phyloP scores from a whole-genome alignment of 306 rosid species.

The Hippophae tibetana region DNA sequence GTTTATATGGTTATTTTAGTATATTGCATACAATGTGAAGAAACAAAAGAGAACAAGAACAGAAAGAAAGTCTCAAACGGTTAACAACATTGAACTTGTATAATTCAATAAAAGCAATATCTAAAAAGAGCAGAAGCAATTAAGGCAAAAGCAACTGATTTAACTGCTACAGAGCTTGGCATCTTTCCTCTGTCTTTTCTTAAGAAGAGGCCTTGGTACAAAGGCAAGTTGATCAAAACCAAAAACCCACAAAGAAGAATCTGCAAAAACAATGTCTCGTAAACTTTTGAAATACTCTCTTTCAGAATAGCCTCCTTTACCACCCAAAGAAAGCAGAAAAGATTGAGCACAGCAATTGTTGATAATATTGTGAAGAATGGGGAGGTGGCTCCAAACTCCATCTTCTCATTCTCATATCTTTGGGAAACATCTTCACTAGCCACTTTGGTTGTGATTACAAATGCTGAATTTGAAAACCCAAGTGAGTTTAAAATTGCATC shows the following conservation, averaged over 20 bases:
- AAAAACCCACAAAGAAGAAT: slow-evolving; percentile 43
- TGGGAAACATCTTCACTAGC: slow-evolving; percentile 46
- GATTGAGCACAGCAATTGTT: slow-evolving; percentile 51
- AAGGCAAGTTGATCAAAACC: slow-evolving; percentile 54
- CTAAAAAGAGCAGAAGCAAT: slow-evolving; percentile 17
- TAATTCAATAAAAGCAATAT: neutral
- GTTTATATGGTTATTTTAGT: too few species aligned
- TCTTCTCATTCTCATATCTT: slow-evolving; percentile 51
- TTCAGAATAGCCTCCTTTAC: slow-evolving; percentile 32
- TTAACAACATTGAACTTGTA: too few species aligned
- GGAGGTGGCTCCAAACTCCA: slow-evolving; percentile 81
- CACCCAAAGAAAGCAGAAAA: slow-evolving; percentile 44
- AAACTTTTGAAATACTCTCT: slow-evolving; percentile 17
- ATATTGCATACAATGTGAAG: too few species aligned
- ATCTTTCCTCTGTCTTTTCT: slow-evolving; percentile 67
- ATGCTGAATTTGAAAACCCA: slow-evolving; percentile 38
- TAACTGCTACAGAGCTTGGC: slow-evolving; percentile 39
- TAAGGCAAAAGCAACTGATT: slow-evolving; percentile 36
- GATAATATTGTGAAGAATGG: slow-evolving; percentile 53
- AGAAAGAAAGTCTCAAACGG: too few species aligned
- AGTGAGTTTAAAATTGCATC: slow-evolving; percentile 40
- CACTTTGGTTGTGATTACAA: slow-evolving; percentile 59
- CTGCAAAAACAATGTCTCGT: slow-evolving; percentile 43
- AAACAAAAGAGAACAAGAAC: too few species aligned
- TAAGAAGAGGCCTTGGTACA: slow-evolving; percentile 58